Base-by-base conservation (phyloP, 495 filamentous ascomycete genomes). In the Xylaria sp. region DNA sequence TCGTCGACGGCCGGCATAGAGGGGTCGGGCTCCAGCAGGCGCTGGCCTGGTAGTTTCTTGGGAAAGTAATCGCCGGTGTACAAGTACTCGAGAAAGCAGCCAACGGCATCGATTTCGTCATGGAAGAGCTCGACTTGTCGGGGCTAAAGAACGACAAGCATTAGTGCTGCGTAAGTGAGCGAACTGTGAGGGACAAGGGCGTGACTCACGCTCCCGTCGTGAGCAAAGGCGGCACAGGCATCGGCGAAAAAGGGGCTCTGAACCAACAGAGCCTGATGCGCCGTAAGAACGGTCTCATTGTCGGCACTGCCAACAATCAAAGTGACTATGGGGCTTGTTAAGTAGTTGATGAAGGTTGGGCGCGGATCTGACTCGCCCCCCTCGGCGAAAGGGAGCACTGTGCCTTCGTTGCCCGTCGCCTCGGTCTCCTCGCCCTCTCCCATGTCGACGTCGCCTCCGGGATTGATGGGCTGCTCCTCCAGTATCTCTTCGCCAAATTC, bases 31-130 rank as follows among this genome's bases (percentile, higher is more conserved):
- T 92, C 88, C 1, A 93, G 82, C 43, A 82, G 71, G 26, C 82
- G 83, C 64, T 86, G 80, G 53, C 87, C 83, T n/a, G 85, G 77
- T 19, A 90, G 64, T 74, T 90, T 90, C 71, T 85, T 83, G 4
- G 93, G 91, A 79, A 93, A 93, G 85, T 97, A 97, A 79, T 98
- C 93, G 79, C 88, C 89, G 1, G 93, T 97, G 82, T 98, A 98
- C 40, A 97, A 89, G 81, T 91, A 98, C 82, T 97, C 92, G 74
- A 98, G 88, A 76, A 97, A 94, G 81, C 90, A 94, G 41, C 93
- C 90, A 68, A 95, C 90, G 43, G 95, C 93, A 71, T 94, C 92
- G 35, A 96, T 81, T 74, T 95, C 88, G 71, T 93, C 91, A 72
- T 85, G 82, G 0, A 85, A 78, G 43, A 97, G 90, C 46, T 90